Base-by-base conservation (phyloP, 805 yeast genomes). In the Kregervanrija pseudodelftensis region DNA sequence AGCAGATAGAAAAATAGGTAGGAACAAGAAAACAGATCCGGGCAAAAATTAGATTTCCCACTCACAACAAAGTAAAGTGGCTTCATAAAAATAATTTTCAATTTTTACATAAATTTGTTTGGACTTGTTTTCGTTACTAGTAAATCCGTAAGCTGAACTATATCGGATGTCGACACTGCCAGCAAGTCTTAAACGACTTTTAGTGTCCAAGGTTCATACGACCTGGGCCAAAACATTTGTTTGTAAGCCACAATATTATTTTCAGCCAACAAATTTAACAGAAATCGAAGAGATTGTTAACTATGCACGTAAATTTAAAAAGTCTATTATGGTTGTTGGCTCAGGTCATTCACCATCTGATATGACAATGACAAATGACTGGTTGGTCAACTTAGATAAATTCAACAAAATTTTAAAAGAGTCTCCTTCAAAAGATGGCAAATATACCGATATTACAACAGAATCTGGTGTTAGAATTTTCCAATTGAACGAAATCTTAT, bases 321-420 rank as follows among this genome's bases (percentile, higher is more conserved):
- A 79, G 53, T 85, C 95, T 13, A 66, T 91, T 44, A 81, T 85
- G 73, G 78, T 85, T 2, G 90, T 86, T 8, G 99, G 99, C 0
- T 79, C 95, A 0, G 96, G 96, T 31, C 98, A 93, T 61, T 89
- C 97, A 8, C 99, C 99, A 0, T 84, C 95, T 37, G 90, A 81
- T 58, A 66, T 93, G 66, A 87, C 96, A 43, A 82, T 89, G 83
- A 85, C 95, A 4, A 66, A 70, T 31, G 93, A 85, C 46, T 90
- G 96, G 96, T 66, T 93, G 14, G 76, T 95, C 50, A 90, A 86
- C 60, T 71, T 91, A 56, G 98, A 91, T 64, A 77, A 78, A 46
- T 74, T 85, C 60, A 76, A 79, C 60, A 56, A 62, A n/a, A 77
- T 88, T 14, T 45, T 60, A 11, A 53, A 58, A 16, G 61, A 76